A percentile compares a stretch with the other conserved stretches of the same genome.
phyloP scores from a whole-genome alignment of 805 yeast genomes.

The Wickerhamomyces queroliae region DNA sequence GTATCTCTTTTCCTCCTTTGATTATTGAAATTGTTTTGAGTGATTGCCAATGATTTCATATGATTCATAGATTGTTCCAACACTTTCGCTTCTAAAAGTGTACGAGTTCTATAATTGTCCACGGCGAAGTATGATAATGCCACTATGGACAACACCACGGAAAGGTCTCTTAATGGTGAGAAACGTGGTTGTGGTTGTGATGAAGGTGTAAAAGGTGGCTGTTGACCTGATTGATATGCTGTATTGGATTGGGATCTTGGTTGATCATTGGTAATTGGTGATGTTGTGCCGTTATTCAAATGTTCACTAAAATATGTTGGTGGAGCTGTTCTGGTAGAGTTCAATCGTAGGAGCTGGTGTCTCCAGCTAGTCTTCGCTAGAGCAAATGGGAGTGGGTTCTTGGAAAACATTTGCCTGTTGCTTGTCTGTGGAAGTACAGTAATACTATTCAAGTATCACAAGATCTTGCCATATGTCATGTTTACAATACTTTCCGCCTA shows the following conservation, averaged over 20 bases:
- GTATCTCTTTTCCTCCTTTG: constrained; percentile 47
- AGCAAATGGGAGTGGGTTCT: background rate
- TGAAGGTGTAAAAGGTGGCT: background rate
- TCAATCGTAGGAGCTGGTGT: background rate
- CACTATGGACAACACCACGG: constrained; percentile 35
- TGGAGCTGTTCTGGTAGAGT: constrained; percentile 8
- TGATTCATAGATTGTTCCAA: constrained; percentile 27
- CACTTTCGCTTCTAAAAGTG: constrained; percentile 27
- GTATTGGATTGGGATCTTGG: background rate
- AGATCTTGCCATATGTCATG: too few species aligned
- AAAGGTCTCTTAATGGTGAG: constrained; percentile 30
- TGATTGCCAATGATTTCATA: constrained; percentile 26
- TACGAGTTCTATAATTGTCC: constrained; percentile 41
- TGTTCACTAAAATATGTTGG: constrained; percentile 17
- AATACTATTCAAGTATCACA: too few species aligned
- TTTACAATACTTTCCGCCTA: too few species aligned
- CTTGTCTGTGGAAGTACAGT: too few species aligned
- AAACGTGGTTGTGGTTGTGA: constrained; percentile 1
- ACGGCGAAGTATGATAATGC: constrained; percentile 43
- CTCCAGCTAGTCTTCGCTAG: background rate
- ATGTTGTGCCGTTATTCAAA: constrained; percentile 1
- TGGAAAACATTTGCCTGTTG: background rate
- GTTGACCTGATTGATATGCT: background rate
- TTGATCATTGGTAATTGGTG: background rate
- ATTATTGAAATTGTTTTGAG: constrained; percentile 43